Evolutionary conservation across 768 basidiomycete genomes (phyloP).

Genomic region (Phylloporus arenicola): DNA sequence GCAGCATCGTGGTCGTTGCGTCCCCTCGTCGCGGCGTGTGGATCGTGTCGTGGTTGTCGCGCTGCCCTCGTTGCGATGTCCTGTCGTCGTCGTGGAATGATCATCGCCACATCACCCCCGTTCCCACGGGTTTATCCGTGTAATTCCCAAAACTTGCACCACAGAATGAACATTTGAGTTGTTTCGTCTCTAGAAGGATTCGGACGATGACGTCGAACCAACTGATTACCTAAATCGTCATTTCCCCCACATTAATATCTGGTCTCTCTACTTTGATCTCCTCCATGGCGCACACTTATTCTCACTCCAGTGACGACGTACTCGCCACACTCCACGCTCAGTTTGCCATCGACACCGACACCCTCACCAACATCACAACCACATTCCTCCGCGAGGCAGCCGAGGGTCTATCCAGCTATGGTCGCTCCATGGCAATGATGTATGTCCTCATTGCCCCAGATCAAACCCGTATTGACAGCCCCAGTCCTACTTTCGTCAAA

Average conservation of each 20-base stretch:
- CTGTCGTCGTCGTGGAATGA: too few species aligned
- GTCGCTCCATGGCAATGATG: conserved; percentile 91
- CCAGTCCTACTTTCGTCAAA: conserved; percentile 91
- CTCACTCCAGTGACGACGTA: conserved; percentile 31
- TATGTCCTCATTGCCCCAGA: conserved; percentile 28
- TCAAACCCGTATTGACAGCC: not conserved
- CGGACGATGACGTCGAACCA: not conserved
- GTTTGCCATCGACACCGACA: conserved; percentile 60
- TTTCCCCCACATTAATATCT: too few species aligned
- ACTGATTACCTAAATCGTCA: conserved; percentile 6
- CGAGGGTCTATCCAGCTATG: conserved; percentile 66
- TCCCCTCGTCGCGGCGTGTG: too few species aligned
- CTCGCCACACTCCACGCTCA: conserved; percentile 66
- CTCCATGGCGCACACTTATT: conserved; percentile 12
- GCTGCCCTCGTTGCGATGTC: too few species aligned
- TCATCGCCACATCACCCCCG: too few species aligned
- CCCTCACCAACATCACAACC: conserved; percentile 63
- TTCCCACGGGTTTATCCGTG: too few species aligned
- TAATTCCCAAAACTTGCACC: too few species aligned
- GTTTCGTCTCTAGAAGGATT: too few species aligned
- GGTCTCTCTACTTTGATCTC: conserved; percentile 28
- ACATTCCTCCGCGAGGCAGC: conserved; percentile 80
- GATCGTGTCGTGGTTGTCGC: too few species aligned
- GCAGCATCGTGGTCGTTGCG: too few species aligned
- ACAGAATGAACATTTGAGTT: too few species aligned